phyloP scores from a whole-genome alignment of 1,284 basidiomycete genomes.

The Apiotrichum veenhuisii region DNA sequence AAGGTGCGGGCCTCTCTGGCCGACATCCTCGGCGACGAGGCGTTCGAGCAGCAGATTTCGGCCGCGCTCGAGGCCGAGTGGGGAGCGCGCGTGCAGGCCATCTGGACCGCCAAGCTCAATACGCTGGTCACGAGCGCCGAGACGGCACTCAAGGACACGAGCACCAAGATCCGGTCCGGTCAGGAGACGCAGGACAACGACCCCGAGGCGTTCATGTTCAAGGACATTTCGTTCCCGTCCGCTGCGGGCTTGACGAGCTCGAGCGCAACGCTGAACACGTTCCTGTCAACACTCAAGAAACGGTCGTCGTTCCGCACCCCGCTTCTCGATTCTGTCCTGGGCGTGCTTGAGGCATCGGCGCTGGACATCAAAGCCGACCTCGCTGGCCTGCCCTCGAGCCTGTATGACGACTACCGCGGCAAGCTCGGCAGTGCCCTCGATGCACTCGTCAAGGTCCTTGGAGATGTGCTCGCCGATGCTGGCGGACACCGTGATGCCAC shows the following conservation, averaged over 20 bases:
- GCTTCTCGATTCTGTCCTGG: conserved; percentile 36
- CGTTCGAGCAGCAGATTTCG: conserved; percentile 26
- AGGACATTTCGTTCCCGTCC: conserved; percentile 36
- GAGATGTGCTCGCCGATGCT: conserved; percentile 29
- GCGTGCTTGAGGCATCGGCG: conserved; percentile 31
- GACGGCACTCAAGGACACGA: conserved; percentile 20
- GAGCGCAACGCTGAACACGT: conserved; percentile 30
- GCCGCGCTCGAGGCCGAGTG: conserved; percentile 39
- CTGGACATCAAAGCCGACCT: conserved; percentile 36
- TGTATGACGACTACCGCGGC: conserved; percentile 25
- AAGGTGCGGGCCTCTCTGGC: conserved; percentile 26
- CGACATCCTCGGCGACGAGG: conserved; percentile 24
- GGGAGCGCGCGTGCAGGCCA: conserved; percentile 35
- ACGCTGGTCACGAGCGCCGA: conserved; percentile 26
- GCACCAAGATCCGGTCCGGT: conserved; percentile 24
- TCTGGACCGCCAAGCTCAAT: conserved; percentile 42
- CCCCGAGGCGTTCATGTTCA: conserved; percentile 40
- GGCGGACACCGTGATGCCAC: conserved; percentile 22
- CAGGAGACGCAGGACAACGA: conserved; percentile 26
- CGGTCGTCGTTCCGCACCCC: conserved; percentile 40
- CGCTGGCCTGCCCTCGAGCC: conserved; percentile 21
- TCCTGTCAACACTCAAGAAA: conserved; percentile 36
- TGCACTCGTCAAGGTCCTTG: conserved; percentile 27
- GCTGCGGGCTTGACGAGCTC: conserved; percentile 17
- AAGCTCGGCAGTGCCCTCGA: conserved; percentile 26